These are phyloP conservation scores for Pichia gijzeniarum DNA, from an alignment of 805 yeast genomes.

Conservation along the genomic window DNA sequence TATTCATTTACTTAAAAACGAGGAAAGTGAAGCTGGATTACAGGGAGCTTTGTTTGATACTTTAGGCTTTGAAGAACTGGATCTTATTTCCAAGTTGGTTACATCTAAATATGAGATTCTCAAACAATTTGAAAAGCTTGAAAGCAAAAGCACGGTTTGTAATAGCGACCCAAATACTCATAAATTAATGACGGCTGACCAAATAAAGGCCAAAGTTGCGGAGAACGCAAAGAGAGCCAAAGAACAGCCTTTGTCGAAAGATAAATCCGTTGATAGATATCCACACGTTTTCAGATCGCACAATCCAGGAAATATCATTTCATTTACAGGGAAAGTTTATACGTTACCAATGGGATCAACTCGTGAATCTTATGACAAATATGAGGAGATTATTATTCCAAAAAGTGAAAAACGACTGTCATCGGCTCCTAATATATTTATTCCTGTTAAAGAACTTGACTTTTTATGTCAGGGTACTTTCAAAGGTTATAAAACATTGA, in stretches of 20 bases:
- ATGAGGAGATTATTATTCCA: conserved; percentile 82
- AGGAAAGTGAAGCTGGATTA: conserved; percentile 47
- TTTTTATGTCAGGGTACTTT: conserved; percentile 79
- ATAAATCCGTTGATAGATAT: conserved; percentile 44
- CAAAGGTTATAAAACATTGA: conserved; percentile 66
- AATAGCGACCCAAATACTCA: not conserved
- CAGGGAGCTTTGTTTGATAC: conserved; percentile 74
- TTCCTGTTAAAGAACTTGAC: conserved; percentile 62
- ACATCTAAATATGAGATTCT: conserved; percentile 36
- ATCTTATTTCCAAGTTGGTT: conserved; percentile 60
- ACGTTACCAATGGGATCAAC: conserved; percentile 78
- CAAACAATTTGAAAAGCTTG: conserved; percentile 14
- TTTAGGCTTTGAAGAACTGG: conserved; percentile 82
- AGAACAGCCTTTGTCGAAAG: conserved; percentile 43
- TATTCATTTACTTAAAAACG: conserved; percentile 29
- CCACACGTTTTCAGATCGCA: conserved; percentile 82
- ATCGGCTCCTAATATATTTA: conserved; percentile 40
- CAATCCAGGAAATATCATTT: conserved; percentile 62
- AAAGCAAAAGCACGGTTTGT: too few relatives aligned
- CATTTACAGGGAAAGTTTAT: conserved; percentile 75
- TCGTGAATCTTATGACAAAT: conserved; percentile 45
- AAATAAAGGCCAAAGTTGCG: conserved; percentile 46
- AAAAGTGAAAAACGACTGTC: conserved; percentile 46
- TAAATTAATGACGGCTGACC: conserved; percentile 44
- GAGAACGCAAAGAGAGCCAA: conserved; percentile 45